Base-by-base conservation (phyloP, 139 green algal species). In the Chlamydomonas eustigma region DNA sequence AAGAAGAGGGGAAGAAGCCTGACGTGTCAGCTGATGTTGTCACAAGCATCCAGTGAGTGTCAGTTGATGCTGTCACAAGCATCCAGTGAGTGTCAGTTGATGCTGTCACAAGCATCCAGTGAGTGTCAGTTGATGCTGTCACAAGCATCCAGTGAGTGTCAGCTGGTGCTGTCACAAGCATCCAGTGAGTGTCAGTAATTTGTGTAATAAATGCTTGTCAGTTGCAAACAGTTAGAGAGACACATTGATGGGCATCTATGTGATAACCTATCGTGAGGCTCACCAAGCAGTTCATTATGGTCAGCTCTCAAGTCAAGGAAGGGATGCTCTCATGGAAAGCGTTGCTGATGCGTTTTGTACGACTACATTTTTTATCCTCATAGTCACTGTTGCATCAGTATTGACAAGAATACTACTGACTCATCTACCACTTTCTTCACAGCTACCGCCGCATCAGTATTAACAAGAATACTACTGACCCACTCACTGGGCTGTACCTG, bases 401-500 rank as follows among this genome's bases (percentile, higher is more conserved):
- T 71, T 1, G 76, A 84, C 37, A 32, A 39, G 37, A 36, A 76
- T 0, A 33, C 37, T 51, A 83, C 80, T n/a, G 91, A 94, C 81
- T 80, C 84, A 4, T 89, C 92, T 37, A 64, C 58, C 39, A 30
- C 1, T 33, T 28, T 2, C 37, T 12, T 0, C 37, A 18, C 1
- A 32, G 1, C 32, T 86, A 86, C 77, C 36, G 22, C 33, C 80
- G 80, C 58, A 79, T 89, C 39, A 72, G 72, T 30, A 67, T 71
- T 1, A 74, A 84, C 37, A 32, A 39, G 37, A 36, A 76, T 0
- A 33, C 37, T 51, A 83, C 80, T n/a, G 91, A 94, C 81, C 81
- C 84, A 4, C 90, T 93, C 37, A 64, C 58, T 31, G 92, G 88
- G 6, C 63, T 96, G 3, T 98, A 92, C 80, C 51, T 98, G 6